These are phyloP conservation scores for Sporothrix brunneoviolacea DNA, from an alignment of 2,329 filamentous ascomycete species.

Conservation along the genomic window DNA sequence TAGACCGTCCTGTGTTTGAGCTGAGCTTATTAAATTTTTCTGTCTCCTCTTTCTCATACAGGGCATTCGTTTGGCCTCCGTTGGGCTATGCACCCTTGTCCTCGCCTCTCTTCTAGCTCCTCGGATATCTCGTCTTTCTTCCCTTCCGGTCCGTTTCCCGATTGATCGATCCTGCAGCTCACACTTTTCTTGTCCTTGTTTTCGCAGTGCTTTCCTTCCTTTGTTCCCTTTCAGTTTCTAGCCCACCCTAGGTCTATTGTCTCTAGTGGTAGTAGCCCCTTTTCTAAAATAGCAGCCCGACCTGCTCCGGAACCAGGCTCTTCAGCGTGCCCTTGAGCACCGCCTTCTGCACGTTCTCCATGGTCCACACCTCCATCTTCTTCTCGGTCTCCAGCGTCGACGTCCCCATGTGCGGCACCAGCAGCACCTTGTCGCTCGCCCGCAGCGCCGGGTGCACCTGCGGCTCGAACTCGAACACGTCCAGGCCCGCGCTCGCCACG, in stretches of 20 bases:
- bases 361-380: conserved; percentile 18
- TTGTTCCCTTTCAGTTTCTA: no score
- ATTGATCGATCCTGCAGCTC: no score
- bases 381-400: conserved; percentile 59
- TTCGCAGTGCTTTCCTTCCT: no score
- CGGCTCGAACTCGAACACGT: conserved; percentile 48
- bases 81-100: no score
- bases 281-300: neutral
- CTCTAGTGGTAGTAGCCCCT: neutral
- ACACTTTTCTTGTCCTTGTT: no score
- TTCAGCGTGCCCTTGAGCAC: conserved; percentile 10
- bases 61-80: neutral
- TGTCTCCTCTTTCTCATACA: neutral
- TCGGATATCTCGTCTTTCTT: no score
- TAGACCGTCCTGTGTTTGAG: no score
- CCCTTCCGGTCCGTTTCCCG: no score
- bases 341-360: conserved; percentile 22
- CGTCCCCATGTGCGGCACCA: conserved; percentile 83
- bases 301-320: conserved; percentile 19
- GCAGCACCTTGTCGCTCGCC: conserved; percentile 61
- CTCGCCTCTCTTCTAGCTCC: no score
- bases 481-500: conserved; percentile 40
- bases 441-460: conserved; percentile 66
- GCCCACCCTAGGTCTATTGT: neutral
- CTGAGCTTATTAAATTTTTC: no score